Conservation (phyloP, 345 rosid species). For the Brassica juncea region DNA sequence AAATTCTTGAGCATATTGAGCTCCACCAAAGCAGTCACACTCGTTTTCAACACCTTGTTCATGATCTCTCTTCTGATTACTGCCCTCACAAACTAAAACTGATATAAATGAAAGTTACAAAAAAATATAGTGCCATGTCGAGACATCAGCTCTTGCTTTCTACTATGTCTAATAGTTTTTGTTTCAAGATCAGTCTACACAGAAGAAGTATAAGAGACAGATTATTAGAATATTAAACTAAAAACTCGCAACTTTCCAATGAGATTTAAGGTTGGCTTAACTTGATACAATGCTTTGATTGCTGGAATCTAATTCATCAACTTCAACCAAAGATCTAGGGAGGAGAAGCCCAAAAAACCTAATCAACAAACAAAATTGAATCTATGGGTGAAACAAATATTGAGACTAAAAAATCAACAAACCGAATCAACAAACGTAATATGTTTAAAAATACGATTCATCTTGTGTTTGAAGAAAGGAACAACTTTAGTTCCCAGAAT, state of each 20-base stretch:
- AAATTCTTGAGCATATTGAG: constrained; percentile 86
- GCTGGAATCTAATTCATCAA: not conserved
- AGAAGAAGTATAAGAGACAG: too few relatives aligned
- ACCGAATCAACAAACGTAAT: too few relatives aligned
- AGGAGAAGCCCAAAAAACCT: not conserved
- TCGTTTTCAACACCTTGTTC: constrained; percentile 57
- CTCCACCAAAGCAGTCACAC: constrained; percentile 69
- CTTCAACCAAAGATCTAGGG: not conserved
- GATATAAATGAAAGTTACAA: too few relatives aligned
- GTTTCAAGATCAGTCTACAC: not conserved
- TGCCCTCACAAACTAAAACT: constrained; percentile 71
- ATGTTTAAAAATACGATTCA: not conserved
- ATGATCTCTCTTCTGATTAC: constrained; percentile 61
- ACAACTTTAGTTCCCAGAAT: not conserved
- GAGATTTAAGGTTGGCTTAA: not conserved
- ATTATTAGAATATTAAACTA: too few relatives aligned
- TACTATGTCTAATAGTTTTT: not conserved
- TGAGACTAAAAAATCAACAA: too few relatives aligned
- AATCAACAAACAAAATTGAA: not conserved
- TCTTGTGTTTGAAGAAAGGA: not conserved
- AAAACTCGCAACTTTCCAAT: not conserved
- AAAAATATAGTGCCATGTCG: constrained; percentile 6
- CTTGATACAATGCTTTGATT: not conserved
- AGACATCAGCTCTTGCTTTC: not conserved
- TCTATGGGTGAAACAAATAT: not conserved